Evolutionary conservation across 192 early-diverging fungal genomes (phyloP).

Genomic region (Coemansia asiatica): DNA sequence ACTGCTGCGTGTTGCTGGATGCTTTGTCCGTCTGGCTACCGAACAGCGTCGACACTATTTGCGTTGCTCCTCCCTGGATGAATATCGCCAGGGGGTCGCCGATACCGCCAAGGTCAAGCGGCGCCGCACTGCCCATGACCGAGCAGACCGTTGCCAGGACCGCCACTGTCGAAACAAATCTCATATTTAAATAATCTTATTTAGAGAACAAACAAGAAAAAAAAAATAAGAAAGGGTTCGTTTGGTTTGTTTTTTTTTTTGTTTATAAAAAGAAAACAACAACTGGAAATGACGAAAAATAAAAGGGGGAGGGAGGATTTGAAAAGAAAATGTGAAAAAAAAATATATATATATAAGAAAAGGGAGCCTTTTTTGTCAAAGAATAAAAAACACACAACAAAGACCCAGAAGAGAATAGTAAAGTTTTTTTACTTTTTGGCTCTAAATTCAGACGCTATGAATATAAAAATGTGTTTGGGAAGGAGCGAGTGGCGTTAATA

Average conservation of each 20-base stretch:
- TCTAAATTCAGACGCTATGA: neutral
- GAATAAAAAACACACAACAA: neutral
- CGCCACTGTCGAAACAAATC: constrained; percentile 5
- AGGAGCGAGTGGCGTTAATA: constrained; percentile 2
- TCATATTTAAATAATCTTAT: neutral
- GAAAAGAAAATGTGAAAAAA: neutral
- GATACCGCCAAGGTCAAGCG: constrained; percentile 2
- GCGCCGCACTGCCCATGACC: constrained; percentile 2
- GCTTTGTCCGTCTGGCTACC: neutral
- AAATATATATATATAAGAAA: neutral
- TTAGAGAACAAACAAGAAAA: neutral
- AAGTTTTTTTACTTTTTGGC: too few relatives aligned
- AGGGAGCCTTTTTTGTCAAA: neutral
- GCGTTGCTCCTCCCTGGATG: neutral
- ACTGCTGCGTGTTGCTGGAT: neutral
- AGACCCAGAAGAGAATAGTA: neutral
- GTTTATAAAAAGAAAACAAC: neutral
- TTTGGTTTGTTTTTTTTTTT: neutral
- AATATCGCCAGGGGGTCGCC: constrained; percentile 15
- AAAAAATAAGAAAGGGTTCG: neutral
- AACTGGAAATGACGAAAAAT: too few relatives aligned
- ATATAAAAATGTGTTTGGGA: constrained; percentile 1
- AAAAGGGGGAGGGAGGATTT: neutral
- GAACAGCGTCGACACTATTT: constrained; percentile 2
- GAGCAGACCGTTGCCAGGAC: neutral